Conservation (phyloP, 2,329 filamentous ascomycete genomes). For the Boeremia exigua region DNA sequence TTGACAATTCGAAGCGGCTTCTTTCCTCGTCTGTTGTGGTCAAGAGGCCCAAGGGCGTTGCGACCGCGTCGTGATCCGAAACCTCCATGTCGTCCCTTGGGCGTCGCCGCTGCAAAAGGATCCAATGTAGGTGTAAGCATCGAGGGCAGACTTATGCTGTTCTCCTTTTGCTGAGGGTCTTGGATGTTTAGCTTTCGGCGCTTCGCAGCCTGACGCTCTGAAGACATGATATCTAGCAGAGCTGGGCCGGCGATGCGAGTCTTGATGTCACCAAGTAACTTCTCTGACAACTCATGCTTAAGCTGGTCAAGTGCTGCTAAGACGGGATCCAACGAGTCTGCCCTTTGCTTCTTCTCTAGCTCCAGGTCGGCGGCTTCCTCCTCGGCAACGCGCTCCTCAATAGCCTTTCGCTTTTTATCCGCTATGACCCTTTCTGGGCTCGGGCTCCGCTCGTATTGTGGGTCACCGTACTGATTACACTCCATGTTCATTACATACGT, state of each 20-base stretch:
- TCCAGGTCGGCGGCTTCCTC: slow-evolving; percentile 85
- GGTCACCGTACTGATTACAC: slow-evolving; percentile 72
- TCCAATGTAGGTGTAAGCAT: slow-evolving; percentile 64
- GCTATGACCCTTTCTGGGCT: slow-evolving; percentile 58
- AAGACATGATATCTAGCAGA: slow-evolving; percentile 82
- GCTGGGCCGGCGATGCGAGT: slow-evolving; percentile 82
- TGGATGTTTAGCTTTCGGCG: slow-evolving; percentile 79
- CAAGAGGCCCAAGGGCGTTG: slow-evolving; percentile 53
- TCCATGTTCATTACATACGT: slow-evolving; percentile 94
- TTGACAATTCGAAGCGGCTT: slow-evolving; percentile 50
- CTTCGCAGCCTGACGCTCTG: slow-evolving; percentile 78
- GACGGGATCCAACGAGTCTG: slow-evolving; percentile 89
- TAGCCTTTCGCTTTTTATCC: slow-evolving; percentile 64
- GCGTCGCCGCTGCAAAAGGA: slow-evolving; percentile 68
- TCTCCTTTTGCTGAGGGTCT: slow-evolving; percentile 66
- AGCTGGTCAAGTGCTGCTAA: slow-evolving; percentile 80
- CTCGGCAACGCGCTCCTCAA: slow-evolving; percentile 68
- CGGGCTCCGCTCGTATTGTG: slow-evolving; percentile 64
- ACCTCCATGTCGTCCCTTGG: slow-evolving; percentile 55
- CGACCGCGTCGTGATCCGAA: slow-evolving; percentile 51
- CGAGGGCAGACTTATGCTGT: slow-evolving; percentile 62
- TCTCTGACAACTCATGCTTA: slow-evolving; percentile 80
- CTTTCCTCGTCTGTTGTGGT: slow-evolving; percentile 52
- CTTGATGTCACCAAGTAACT: slow-evolving; percentile 87
- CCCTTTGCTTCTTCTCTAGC: slow-evolving; percentile 86